Evolutionary conservation across 495 filamentous ascomycete genomes (phyloP), one percentile per base, ranked within the genome.

Genomic region (Apodospora peruviana): DNA sequence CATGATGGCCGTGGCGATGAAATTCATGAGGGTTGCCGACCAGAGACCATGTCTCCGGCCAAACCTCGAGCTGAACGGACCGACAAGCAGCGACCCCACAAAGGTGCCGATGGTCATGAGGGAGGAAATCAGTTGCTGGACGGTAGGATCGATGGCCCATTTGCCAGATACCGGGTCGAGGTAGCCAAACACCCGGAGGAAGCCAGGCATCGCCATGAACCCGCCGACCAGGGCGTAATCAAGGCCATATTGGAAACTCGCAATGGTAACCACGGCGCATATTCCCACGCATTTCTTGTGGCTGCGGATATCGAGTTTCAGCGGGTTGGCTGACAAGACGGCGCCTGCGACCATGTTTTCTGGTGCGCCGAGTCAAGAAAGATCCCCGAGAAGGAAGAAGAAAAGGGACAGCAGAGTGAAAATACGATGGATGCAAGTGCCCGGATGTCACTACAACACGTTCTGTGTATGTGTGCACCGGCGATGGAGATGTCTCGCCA

Each of bases 31-130:
- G 45, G 66, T 64, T 1, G 72, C 73, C 11, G 60, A 20, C 67
- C 70, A 77, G 18, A 76, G 54, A 34, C 62, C 60, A 0, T 58
- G 37, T 44, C 65, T 70, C 17, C 74, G 64, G 8, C 74, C 73
- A n/a, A 73, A 56, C 19, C 45, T 60, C 0, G 59, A 63, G 22
- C 74, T 69, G 38, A 78, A 62, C 2, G 73, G 70, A 7, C 75
- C 74, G 52, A 69, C 73, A 4, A 64, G 58, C 4, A 69, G 65
- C 18, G 76, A 78, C 36, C 64, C 66, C 19, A 78, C 53, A 46
- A 80, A 74, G 43, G 74, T 73, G 18, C 77, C 75, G 34, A 79
- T 65, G 0, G 71, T 77, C 73, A 80, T 77, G 20, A 79, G 58
- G 34, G 68, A 69, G 1, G 70, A 70, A 42, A 77, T 75, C 36